These are phyloP conservation scores for Solanum etuberosum DNA, from an alignment of 257 asterid species.

Conservation along the genomic window DNA sequence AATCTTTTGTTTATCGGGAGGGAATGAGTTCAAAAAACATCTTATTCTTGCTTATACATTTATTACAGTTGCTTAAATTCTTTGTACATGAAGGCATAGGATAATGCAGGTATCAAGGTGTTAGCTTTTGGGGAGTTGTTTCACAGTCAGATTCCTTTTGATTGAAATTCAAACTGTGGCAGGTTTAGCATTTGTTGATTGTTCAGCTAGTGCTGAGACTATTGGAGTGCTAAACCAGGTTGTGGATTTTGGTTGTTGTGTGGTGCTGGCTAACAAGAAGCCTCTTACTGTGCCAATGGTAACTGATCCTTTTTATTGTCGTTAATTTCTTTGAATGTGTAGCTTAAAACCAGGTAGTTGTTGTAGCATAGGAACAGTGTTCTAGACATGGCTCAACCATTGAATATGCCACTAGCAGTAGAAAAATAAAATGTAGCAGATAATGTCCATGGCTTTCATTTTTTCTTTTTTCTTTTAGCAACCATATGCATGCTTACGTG, in stretches of 20 bases:
- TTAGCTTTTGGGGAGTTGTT: not conserved
- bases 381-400: not conserved
- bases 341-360: not conserved
- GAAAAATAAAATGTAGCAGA: not conserved
- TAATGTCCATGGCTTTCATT: not conserved
- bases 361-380: not conserved
- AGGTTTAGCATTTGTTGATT: constrained; percentile 79
- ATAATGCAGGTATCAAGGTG: not conserved
- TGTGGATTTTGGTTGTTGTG: constrained; percentile 49
- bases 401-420: not conserved
- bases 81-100: not conserved
- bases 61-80: not conserved
- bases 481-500: not conserved
- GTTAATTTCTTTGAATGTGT: constrained; percentile 1
- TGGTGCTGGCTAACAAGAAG: constrained; percentile 90
- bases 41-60: not conserved
- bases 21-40: not conserved
- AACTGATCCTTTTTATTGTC: constrained; percentile 1
- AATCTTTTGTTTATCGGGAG: not conserved
- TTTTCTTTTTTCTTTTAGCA: not conserved
- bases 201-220: constrained; percentile 91
- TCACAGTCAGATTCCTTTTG: not conserved
- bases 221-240: constrained; percentile 39
- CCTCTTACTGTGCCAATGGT: constrained; percentile 81
- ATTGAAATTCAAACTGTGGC: constrained; percentile 3